Base-by-base conservation (phyloP, 371 early-diverging fungal genomes). In the Smittium culicis region DNA sequence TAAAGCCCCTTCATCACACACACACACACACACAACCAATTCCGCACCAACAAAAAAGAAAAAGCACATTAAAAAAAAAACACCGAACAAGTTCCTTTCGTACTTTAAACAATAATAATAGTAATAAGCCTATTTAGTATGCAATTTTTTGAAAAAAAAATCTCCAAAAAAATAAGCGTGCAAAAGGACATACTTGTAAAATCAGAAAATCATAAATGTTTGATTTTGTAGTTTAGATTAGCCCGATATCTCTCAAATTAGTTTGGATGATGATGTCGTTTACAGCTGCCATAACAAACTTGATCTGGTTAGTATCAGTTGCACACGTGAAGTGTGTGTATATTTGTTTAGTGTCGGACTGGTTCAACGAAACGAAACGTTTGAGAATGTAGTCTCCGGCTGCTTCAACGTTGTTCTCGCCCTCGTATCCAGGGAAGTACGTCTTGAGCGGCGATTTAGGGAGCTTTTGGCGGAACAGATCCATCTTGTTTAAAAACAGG, bases 301-400 rank as follows among this genome's bases (percentile, higher is more conserved):
- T 88, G 69, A 96, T 91, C 78, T 96, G 94, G 57, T 85, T 85
- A 24, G 97, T 96, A 77, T 96, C 97, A 16, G 96, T 96, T 1
- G 96, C 96, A 73, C 94, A 95, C 14, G 97, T 96, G 71, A 92
- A 92, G 79, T 94, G 93, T 61, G 92, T 83, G 78, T 91, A 92
- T 65, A 92, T 85, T 76, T 90, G 90, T 76, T 91, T 94, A 61
- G 81, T 75, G 31, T 88, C 87, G 2, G 87, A 84, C 72, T 88
- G 81, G 77, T 91, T 91, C 58, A 94, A 76, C 30, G 83, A 80
- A 34, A 90, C 82, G 73, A 94, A 94, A 59, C 88, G 87, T 69
- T 86, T 82, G 34, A 88, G 80, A 70, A 96, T 85, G 75, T 86
- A 96, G 68, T 91, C 88, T 62, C 86, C 87, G 1, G 90, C 89